Evolutionary conservation across 495 filamentous ascomycete genomes (phyloP), one percentile per base, ranked within the genome.

Genomic region (Choiromyces venosus): DNA sequence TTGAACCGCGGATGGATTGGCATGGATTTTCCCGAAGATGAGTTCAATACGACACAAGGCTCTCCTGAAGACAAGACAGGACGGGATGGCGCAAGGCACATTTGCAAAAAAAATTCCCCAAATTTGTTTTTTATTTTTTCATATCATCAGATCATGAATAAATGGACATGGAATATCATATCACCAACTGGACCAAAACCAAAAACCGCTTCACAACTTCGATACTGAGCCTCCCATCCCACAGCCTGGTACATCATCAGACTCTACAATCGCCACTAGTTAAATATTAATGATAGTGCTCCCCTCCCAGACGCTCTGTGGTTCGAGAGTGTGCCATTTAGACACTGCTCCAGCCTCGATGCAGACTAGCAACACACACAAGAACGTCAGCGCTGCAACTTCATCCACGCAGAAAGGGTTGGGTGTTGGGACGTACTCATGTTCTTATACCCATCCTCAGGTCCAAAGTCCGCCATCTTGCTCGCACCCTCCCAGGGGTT

Each of bases 401-500:
- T 61, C 25, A 70, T 56, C 52, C 46, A 44, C 5, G 9, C 21
- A 46, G 38, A n/a, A 19, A 12, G 18, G 21, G 14, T 4, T 38
- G 1, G 37, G 19, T 12, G 35, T n/a, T 37, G 61, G 16, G n/a
- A 76, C 77, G 74, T 37, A 79, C 78, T 37, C 92, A 98, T 97
- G 33, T 92, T 87, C 84, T 91, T 91, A 83, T 89, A 97, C 35
- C 92, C 95, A 72, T 93, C 92, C 78, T 93, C 89, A 5, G 94
- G 94, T 66, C 86, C 89, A 83, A 99, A 97, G 79, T 99, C 95
- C 42, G 84, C 89, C 86, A 98, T 94, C 0, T 86, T 87, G 10
- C 91, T 90, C 83, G 94, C 94, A 70, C 92, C 91, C 39, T 86
- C 85, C 93, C 95, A 97, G 5, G 96, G 96, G 82, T 99, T 99